Percentiles rank a stretch among this genome's conserved stretches.
Conservation (phyloP, 2,329 filamentous ascomycete genomes). For the Fusarium nelsonii region DNA sequence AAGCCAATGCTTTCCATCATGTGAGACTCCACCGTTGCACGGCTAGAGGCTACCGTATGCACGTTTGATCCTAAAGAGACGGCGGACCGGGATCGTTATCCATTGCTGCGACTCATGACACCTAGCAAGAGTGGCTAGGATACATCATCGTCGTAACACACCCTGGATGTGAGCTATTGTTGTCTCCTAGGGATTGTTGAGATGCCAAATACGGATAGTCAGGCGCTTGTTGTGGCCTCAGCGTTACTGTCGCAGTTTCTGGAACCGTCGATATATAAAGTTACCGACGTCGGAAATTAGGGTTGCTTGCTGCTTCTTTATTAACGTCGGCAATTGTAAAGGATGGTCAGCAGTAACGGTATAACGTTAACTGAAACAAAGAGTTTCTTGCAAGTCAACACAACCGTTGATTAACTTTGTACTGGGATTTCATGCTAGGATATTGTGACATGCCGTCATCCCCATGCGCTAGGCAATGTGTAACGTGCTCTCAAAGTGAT, state of each 20-base stretch:
- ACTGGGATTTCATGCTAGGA: conserved; percentile 11
- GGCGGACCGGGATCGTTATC: conserved; percentile 5
- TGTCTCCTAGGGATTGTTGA: conserved; percentile 13
- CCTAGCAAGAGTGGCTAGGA: conserved; percentile 10
- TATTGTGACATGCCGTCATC: conserved; percentile 30
- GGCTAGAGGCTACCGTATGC: conserved; percentile 12
- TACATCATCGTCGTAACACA: conserved; percentile 12
- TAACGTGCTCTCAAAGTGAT: conserved; percentile 4
- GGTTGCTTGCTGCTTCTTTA: not conserved
- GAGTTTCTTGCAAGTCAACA: not conserved
- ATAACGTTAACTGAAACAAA: not conserved
- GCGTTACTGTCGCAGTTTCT: not conserved
- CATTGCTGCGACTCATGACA: conserved; percentile 30
- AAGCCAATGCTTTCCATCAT: conserved; percentile 34
- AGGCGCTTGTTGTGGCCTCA: conserved; percentile 5
- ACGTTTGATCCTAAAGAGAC: conserved; percentile 9
- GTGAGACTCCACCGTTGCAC: conserved; percentile 31
- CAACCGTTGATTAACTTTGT: conserved; percentile 1
- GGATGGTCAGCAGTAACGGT: not conserved
- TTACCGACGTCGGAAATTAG: not conserved
- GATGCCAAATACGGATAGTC: not conserved
- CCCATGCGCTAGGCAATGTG: not conserved
- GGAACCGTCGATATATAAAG: not conserved
- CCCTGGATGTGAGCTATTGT: conserved; percentile 18
- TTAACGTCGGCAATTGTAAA: conserved; percentile 12